A percentile compares a stretch with the other conserved stretches of the same genome.
Evolutionary conservation across 2,329 filamentous ascomycete species (phyloP).

Genomic region (Atkinsonella texensis): DNA sequence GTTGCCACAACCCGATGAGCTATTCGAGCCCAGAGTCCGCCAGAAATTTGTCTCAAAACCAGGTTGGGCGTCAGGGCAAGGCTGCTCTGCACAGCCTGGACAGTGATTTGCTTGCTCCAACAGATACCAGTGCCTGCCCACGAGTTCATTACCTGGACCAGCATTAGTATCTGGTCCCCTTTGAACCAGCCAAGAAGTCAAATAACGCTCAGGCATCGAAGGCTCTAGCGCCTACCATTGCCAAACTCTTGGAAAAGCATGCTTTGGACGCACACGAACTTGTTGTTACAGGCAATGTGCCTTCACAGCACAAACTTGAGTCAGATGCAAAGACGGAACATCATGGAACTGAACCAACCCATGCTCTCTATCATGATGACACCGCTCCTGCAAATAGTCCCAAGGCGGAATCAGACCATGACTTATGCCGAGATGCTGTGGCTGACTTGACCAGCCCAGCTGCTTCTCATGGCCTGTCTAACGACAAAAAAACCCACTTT

Average conservation of each 20-base stretch:
- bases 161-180: slow-evolving; percentile 10
- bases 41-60: neutral
- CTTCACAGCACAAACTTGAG: slow-evolving; percentile 6
- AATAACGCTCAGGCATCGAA: neutral
- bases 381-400: neutral
- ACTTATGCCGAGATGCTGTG: slow-evolving; percentile 5
- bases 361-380: slow-evolving; percentile 7
- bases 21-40: slow-evolving; percentile 5
- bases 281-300: neutral
- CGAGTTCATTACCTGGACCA: slow-evolving; percentile 7
- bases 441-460: neutral
- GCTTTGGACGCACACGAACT: slow-evolving; percentile 7
- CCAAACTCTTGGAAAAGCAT: slow-evolving; percentile 4
- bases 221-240: neutral
- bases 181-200: neutral
- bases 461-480: slow-evolving; percentile 1
- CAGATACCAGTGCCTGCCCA: neutral
- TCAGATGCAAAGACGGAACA: slow-evolving; percentile 2
- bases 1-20: slow-evolving; percentile 13
- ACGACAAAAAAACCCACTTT: slow-evolving; percentile 1
- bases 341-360: neutral
- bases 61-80: neutral
- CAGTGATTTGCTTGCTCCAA: neutral
- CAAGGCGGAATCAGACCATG: slow-evolving; percentile 2
- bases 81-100: neutral